These are phyloP conservation scores for Oxyria digyna DNA, from an alignment of 148 eudicot genomes.

Conservation along the genomic window DNA sequence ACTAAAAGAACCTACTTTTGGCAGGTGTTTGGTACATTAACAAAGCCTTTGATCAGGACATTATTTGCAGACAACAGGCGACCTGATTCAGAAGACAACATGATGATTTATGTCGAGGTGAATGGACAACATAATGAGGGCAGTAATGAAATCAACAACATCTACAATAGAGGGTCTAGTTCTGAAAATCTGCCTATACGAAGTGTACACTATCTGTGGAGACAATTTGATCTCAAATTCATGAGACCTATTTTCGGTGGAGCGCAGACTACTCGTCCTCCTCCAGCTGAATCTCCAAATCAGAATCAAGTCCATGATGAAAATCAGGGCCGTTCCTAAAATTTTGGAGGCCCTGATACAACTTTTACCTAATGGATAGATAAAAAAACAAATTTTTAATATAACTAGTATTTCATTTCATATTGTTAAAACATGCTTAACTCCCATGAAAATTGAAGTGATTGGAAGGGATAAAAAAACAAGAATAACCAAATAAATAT, in stretches of 20 bases:
- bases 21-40: constrained; percentile 55
- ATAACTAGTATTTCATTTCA: no score
- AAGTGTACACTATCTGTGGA: constrained; percentile 71
- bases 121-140: not conserved
- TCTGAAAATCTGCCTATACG: constrained; percentile 26
- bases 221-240: constrained; percentile 74
- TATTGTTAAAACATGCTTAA: no score
- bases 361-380: no score
- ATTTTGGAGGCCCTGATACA: no score
- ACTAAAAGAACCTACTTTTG: not conserved
- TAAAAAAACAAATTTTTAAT: no score
- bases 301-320: constrained; percentile 14
- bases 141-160: not conserved
- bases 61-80: constrained; percentile 25
- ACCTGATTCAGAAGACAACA: constrained; percentile 11
- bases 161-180: not conserved
- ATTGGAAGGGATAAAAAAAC: no score
- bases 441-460: no score
- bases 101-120: not conserved
- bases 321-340: no score
- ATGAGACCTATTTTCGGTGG: constrained; percentile 95
- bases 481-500: no score
- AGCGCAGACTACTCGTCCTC: constrained; percentile 73
- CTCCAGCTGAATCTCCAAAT: constrained; percentile 43
- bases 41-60: constrained; percentile 47